Base-by-base conservation (phyloP, 1,284 basidiomycete species). In the Ustilago shanxiensis region DNA sequence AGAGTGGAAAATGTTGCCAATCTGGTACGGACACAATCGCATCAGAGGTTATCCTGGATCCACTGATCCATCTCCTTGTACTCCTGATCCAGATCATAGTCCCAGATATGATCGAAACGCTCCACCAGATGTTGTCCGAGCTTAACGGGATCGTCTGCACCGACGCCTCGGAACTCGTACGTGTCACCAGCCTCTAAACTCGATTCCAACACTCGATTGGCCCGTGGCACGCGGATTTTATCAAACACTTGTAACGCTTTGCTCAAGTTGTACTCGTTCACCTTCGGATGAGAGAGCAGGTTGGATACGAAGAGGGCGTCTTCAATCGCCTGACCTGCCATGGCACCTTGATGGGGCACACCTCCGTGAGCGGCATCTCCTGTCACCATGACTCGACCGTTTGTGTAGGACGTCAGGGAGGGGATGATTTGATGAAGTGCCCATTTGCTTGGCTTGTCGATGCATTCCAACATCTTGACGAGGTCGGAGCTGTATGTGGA, bases 331-430 rank as follows among this genome's bases (percentile, higher is more conserved):
- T 91, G 90, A 0, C 90, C 90, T 14, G 90, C 90, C 14, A 90
- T 90, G 0, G 90, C 88, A 1, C 90, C 90, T n/a, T 91, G 86
- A 79, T 90, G 90, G 0, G 91, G 90, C 20, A 88, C 82, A 88
- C 90, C 91, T 0, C 87, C 90, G 79, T 91, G 90, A 72, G 90
- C 90, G 3, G 90, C 89, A 81, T 91, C 91, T 7, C 90, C 90
- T 13, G 90, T 85, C 18, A 92, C 84, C 1, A 89, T 89, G 8
- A 91, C 86, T 5, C 86, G 86, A 0, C 88, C 89, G 31, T 87
- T 87, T 26, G 88, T 86, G 72, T 88, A 91, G 13, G 84, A 88
- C 7, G 86, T 70, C 39, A 92, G 84, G 1, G 77, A 53, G 3
- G 88, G 88, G 0, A 89, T 89, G 9, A 91, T 68, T 24, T 88